Base-by-base conservation (phyloP, 352 stramenopile species). In the Nothophytophthora sp. region DNA sequence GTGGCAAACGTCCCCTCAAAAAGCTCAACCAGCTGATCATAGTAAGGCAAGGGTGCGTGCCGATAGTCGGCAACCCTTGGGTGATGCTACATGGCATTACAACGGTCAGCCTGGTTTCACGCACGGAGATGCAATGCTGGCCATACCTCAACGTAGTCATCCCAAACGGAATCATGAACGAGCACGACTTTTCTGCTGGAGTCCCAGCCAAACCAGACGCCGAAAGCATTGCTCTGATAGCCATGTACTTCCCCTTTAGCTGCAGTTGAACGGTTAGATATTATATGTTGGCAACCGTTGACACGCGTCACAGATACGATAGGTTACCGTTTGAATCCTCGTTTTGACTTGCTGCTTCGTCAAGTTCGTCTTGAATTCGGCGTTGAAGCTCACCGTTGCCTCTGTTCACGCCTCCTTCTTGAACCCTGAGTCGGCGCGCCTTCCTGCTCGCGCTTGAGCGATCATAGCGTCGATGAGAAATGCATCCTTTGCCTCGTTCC, bases 321-420 rank as follows among this genome's bases (percentile, higher is more conserved):
- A 10, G 12, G 3, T 32, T 36, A 48, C 40, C 40, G 24, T 48
- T 18, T 30, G 23, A 4, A 48, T 15, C 5, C 25, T 10, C 3
- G 40, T 24, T 24, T 48, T 48, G 23, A 48, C 18, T 23, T 48
- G 40, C 24, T 23, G 40, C 23, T 34, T 23, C 2, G 40, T 23
- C 40, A 48, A 25, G 10, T 25, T 48, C 12, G 25, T 25, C 23
- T 35, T 35, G 40, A 36, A 48, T 15, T 19, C 10, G 13, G 16
- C 28, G 3, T 48, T 48, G 23, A 48, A 32, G 2, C 5, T 12
- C 12, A 20, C 25, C 2, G 15, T 8, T 23, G 28, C 40, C 9
- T 25, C 25, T 13, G 22, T 11, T 24, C 40, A 48, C 25, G 40
- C 40, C 40, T 48, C 25, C 40, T 48, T 48, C 40, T 48, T 48